phyloP scores from a whole-genome alignment of 345 rosid species.

The Pistacia vera region DNA sequence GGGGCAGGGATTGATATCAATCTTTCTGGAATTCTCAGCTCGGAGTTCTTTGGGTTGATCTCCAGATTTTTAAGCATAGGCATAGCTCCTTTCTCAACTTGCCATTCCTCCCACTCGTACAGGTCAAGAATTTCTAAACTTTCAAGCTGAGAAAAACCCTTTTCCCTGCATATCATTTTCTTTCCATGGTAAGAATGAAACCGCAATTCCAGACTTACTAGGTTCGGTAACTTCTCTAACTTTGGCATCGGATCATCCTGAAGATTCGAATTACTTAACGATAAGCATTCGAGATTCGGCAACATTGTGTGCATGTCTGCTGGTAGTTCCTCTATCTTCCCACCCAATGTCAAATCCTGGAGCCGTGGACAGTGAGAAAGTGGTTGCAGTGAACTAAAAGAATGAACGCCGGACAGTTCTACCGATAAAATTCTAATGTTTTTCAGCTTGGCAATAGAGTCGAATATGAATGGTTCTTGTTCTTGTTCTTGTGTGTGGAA shows the following conservation, averaged over 20 bases:
- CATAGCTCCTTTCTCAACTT: neutral
- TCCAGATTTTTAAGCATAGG: neutral
- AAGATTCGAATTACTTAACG: neutral
- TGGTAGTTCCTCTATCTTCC: no score
- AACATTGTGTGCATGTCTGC: no score
- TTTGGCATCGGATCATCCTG: neutral
- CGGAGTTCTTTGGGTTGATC: neutral
- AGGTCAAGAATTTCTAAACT: neutral
- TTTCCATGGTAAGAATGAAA: neutral
- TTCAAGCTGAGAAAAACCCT: neutral
- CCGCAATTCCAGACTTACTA: neutral
- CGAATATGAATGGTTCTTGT: neutral
- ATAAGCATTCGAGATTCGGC: neutral
- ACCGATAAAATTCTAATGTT: neutral
- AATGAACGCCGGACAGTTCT: neutral
- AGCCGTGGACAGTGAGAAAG: neutral
- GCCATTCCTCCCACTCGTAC: neutral
- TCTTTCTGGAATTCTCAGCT: neutral
- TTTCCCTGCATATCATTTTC: neutral
- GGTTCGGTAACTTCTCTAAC: slow-evolving; percentile 6
- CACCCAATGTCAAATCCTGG: no score
- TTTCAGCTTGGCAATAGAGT: neutral
- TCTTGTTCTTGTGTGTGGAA: neutral
- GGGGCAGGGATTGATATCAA: neutral
- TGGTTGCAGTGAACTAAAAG: neutral